Evolutionary conservation across 2,329 filamentous ascomycete species (phyloP).

Genomic region (Fusarium clavum): DNA sequence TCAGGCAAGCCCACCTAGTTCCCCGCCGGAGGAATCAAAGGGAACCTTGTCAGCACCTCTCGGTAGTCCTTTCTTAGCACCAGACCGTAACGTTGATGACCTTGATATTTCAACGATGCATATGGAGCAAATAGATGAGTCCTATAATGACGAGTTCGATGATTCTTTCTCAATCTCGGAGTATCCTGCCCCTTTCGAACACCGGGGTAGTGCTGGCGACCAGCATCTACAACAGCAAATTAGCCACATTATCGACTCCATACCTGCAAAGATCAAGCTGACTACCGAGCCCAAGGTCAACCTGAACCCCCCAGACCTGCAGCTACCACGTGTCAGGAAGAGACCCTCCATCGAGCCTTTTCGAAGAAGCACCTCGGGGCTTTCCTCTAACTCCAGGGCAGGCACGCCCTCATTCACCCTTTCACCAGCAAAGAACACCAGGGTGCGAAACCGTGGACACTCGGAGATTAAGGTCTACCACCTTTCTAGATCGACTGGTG

Average conservation of each 20-base stretch:
- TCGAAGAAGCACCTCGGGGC: slow-evolving; percentile 62
- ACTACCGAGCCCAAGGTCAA: slow-evolving; percentile 66
- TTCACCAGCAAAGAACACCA: slow-evolving; percentile 69
- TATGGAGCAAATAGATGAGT: slow-evolving; percentile 57
- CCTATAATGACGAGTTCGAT: slow-evolving; percentile 61
- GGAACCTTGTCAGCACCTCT: slow-evolving; percentile 56
- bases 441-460: slow-evolving; percentile 64
- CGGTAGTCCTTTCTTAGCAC: slow-evolving; percentile 59
- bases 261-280: slow-evolving; percentile 83
- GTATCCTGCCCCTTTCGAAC: slow-evolving; percentile 40
- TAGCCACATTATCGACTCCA: slow-evolving; percentile 78
- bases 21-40: slow-evolving; percentile 54
- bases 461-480: slow-evolving; percentile 93
- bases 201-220: slow-evolving; percentile 59
- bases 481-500: slow-evolving; percentile 83
- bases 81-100: slow-evolving; percentile 56
- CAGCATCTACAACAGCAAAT: slow-evolving; percentile 85
- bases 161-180: slow-evolving; percentile 53
- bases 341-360: slow-evolving; percentile 58
- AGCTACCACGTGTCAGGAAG: slow-evolving; percentile 60
- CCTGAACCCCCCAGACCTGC: slow-evolving; percentile 69
- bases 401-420: slow-evolving; percentile 76
- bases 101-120: slow-evolving; percentile 55
- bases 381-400: slow-evolving; percentile 66
- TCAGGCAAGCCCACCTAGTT: slow-evolving; percentile 61